Evolutionary conservation across 768 basidiomycete genomes (phyloP), one percentile per base, ranked within the genome.

Genomic region (Agrocybe chaxingu): DNA sequence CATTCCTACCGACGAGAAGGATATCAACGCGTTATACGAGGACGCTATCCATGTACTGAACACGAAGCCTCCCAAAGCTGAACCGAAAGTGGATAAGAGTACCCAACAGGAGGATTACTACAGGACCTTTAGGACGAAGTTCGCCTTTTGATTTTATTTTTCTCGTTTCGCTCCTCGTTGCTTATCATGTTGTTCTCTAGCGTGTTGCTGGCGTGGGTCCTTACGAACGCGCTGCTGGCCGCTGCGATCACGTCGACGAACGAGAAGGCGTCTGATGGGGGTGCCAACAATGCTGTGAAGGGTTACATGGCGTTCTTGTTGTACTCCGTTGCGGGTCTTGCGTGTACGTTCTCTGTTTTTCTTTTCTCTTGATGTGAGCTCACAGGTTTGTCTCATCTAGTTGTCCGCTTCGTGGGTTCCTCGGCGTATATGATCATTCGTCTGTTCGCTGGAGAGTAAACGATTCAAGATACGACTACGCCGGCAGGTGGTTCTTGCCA

Each of bases 241-340:
- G 89, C 90, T 36, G 77, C 76, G 32, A 84, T 96, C 39, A 76
- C 85, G 82, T 66, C 78, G 18, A 70, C 81, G 52, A 81, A 78
- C 8, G 74, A 71, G 18, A 82, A 70, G 30, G 77, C 84, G 1
- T 66, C 76, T 30, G 70, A 66, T 13, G 50, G 55, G 6, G 70
- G 77, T 13, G 79, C 80, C 2, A 71, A 72, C 24, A 66, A 65
- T 1, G 76, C 82, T 29, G 89, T 93, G 3, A 84, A 82, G 48
- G 91, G 90, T 1, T 96, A 96, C 64, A 89, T 96, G 86, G 80
- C 85, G 11, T 92, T 94, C 64, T 73, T 97, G 52, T 67, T 98
- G 48, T 94, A 85, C 69, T 91, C 90, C 1, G 92, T 96, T 40
- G 89, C 88, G 4, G 84, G 89, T 9, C 80, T 97, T 36, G 92